Evolutionary conservation across 2,329 filamentous ascomycete species (phyloP).

Genomic region (Nemania bipapillata): DNA sequence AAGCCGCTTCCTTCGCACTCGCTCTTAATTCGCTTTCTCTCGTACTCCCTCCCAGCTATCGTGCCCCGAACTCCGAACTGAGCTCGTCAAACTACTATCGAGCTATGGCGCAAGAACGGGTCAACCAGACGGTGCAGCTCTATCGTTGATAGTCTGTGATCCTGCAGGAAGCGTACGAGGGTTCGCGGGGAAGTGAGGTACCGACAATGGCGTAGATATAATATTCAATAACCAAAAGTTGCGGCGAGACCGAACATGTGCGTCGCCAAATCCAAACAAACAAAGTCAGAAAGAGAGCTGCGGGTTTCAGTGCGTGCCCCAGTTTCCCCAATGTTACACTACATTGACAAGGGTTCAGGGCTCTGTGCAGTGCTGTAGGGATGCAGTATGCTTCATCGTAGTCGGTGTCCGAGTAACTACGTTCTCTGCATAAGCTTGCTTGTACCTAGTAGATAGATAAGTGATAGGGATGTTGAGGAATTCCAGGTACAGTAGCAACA

Average conservation of each 20-base stretch:
- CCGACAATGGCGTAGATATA: background rate
- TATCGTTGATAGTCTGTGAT: background rate
- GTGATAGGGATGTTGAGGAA: background rate
- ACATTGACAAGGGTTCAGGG: conserved; percentile 16
- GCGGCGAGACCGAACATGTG: conserved; percentile 17
- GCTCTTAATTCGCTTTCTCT: background rate
- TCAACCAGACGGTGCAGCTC: background rate
- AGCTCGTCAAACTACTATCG: background rate
- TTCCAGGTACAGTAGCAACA: background rate
- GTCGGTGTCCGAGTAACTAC: conserved; percentile 13
- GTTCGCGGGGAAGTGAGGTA: background rate
- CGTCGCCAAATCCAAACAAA: conserved; percentile 12
- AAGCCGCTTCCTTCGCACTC: background rate
- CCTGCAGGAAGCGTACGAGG: background rate
- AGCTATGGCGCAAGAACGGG: background rate
- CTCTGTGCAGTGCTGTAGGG: background rate
- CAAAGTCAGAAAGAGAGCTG: conserved; percentile 15
- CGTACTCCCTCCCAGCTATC: background rate
- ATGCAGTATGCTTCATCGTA: conserved; percentile 10
- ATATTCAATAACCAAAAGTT: background rate
- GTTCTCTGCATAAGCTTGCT: background rate
- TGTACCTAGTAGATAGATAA: background rate
- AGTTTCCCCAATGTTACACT: conserved; percentile 12
- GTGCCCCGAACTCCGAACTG: background rate
- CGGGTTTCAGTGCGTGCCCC: conserved; percentile 30